Evolutionary conservation across 129 eudicot species (phyloP).

Genomic region (Smallanthus sonchifolius): DNA sequence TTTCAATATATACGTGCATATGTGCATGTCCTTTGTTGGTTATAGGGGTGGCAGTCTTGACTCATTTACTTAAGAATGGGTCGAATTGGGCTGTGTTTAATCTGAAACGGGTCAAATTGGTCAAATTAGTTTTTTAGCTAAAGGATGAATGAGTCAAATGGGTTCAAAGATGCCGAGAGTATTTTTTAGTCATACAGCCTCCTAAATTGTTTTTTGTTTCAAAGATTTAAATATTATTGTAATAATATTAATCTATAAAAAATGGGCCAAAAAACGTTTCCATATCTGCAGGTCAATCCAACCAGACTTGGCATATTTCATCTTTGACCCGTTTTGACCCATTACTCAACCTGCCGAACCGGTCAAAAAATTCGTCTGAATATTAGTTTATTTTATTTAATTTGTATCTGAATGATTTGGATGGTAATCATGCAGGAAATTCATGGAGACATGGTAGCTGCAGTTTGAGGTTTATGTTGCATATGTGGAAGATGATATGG

Average conservation of each 20-base stretch:
- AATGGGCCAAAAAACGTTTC: neutral
- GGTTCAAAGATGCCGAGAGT: neutral
- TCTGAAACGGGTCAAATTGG: neutral
- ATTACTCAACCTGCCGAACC: neutral
- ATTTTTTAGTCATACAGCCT: neutral
- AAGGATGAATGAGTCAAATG: neutral
- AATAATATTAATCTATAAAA: no score
- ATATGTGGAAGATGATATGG: slow-evolving; percentile 15
- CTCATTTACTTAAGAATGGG: neutral
- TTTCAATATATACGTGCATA: neutral
- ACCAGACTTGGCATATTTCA: neutral
- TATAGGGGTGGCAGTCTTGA: neutral
- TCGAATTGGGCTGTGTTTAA: neutral
- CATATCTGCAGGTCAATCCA: neutral
- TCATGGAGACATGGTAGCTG: neutral
- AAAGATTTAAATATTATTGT: neutral
- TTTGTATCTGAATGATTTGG: neutral
- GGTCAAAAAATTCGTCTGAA: neutral
- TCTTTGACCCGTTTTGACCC: neutral
- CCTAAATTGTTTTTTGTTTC: neutral
- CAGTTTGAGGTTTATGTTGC: slow-evolving; percentile 12
- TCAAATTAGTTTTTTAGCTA: neutral
- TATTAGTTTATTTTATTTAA: neutral
- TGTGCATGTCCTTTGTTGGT: neutral
- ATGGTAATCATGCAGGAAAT: slow-evolving; percentile 17